Percentiles rank a stretch among this genome's conserved stretches.
These are phyloP conservation scores for Sungouiella blattae DNA, from an alignment of 805 yeast species.

Conservation along the genomic window DNA sequence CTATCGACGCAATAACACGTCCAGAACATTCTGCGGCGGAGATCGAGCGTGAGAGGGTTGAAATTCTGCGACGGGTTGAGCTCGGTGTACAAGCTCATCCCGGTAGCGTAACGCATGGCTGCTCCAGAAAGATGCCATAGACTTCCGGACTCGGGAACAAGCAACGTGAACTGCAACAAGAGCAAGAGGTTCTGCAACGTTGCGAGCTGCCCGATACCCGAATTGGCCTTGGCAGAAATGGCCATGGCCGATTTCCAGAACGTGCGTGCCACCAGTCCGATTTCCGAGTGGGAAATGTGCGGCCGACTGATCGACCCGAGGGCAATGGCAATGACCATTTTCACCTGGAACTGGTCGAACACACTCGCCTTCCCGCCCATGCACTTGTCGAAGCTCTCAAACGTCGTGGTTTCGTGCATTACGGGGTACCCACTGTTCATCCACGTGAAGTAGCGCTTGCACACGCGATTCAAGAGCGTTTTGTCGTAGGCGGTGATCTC, in stretches of 20 bases:
- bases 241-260: neutral
- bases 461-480: neutral
- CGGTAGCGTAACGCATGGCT: neutral
- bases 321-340: neutral
- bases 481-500: neutral
- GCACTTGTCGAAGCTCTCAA: neutral
- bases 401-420: neutral
- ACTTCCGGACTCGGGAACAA: neutral
- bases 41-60: neutral
- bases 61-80: neutral
- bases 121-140: neutral
- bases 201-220: neutral
- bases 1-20: neutral
- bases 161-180: neutral
- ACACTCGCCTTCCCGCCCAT: neutral
- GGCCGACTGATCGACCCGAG: neutral
- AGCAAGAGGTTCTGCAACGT: neutral
- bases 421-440: neutral
- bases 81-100: neutral
- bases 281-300: neutral
- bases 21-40: neutral
- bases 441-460: neutral
- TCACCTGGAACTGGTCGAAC: neutral
- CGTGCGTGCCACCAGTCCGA: neutral
- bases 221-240: neutral